A percentile compares a stretch with the other conserved stretches of the same genome.
Evolutionary conservation across 371 early-diverging fungal genomes (phyloP).

Genomic region (Spraguea lophii): DNA sequence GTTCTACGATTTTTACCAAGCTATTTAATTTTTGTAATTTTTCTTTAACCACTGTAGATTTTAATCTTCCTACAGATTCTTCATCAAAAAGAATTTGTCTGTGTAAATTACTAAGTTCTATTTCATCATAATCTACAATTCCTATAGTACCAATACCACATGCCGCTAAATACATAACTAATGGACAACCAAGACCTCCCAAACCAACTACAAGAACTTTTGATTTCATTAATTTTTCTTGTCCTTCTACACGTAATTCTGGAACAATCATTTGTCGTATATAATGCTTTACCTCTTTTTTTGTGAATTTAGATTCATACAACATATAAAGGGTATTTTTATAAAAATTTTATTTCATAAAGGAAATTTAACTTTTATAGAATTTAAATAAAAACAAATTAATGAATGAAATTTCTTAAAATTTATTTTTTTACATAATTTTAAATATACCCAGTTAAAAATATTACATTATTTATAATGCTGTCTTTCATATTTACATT

Average conservation of each 20-base stretch:
- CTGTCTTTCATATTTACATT: too few relatives aligned
- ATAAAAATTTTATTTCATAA: too few relatives aligned
- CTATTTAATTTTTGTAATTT: slow-evolving; percentile 36
- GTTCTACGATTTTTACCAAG: neutral
- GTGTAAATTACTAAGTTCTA: slow-evolving; percentile 79
- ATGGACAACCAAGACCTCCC: slow-evolving; percentile 82
- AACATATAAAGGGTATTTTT: neutral
- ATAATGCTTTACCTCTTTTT: slow-evolving; percentile 60
- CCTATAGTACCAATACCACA: slow-evolving; percentile 73
- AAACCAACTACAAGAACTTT: slow-evolving; percentile 73
- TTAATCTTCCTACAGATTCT: slow-evolving; percentile 51
- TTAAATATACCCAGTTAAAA: too few relatives aligned
- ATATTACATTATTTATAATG: too few relatives aligned
- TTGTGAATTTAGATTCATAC: slow-evolving; percentile 27
- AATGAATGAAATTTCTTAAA: too few relatives aligned
- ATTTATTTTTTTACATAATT: too few relatives aligned
- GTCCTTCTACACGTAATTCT: slow-evolving; percentile 59
- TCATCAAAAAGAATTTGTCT: slow-evolving; percentile 78
- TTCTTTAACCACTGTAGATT: too few relatives aligned
- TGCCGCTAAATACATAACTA: slow-evolving; percentile 65
- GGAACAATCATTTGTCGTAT: slow-evolving; percentile 73
- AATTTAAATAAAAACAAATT: too few relatives aligned
- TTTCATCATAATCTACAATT: slow-evolving; percentile 73
- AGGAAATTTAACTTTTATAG: too few relatives aligned
- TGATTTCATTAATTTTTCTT: slow-evolving; percentile 55